phyloP scores from a whole-genome alignment of 2,329 filamentous ascomycete species.

The Neurospora crassa region DNA sequence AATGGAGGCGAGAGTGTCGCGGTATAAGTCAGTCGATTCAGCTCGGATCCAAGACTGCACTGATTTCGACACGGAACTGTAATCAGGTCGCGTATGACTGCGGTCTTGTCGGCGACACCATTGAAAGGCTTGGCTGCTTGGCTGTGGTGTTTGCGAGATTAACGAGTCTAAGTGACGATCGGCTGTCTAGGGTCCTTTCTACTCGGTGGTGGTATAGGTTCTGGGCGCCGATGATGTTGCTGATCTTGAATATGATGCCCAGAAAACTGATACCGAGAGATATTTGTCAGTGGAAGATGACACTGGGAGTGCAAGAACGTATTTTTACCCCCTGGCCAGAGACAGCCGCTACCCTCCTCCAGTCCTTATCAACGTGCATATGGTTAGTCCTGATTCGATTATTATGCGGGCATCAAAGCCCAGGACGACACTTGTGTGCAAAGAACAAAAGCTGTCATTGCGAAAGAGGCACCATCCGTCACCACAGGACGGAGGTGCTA shows the following conservation, averaged over 20 bases:
- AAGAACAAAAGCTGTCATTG: not conserved
- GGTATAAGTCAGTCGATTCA: not conserved
- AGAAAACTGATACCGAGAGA: not conserved
- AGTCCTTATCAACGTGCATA: not conserved
- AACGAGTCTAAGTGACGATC: not conserved
- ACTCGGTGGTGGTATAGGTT: not conserved
- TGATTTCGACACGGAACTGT: not conserved
- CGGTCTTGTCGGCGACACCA: not conserved
- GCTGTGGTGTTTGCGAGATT: not conserved
- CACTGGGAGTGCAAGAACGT: not conserved
- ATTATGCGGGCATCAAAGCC: not conserved
- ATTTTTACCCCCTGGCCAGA: not conserved
- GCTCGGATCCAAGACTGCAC: not conserved
- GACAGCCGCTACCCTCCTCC: not conserved
- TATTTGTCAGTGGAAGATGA: not conserved
- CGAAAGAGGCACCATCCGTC: not conserved
- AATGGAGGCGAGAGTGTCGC: not conserved
- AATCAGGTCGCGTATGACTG: not conserved
- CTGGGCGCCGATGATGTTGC: not conserved
- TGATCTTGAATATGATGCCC: not conserved
- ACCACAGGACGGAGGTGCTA: not conserved
- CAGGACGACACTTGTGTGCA: not conserved
- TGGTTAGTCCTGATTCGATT: not conserved
- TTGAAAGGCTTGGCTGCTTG: not conserved
- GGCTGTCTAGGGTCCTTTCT: not conserved